Evolutionary conservation across 129 eudicot genomes (phyloP), one percentile per base, ranked within the genome.

Genomic region (Lactuca sativa): DNA sequence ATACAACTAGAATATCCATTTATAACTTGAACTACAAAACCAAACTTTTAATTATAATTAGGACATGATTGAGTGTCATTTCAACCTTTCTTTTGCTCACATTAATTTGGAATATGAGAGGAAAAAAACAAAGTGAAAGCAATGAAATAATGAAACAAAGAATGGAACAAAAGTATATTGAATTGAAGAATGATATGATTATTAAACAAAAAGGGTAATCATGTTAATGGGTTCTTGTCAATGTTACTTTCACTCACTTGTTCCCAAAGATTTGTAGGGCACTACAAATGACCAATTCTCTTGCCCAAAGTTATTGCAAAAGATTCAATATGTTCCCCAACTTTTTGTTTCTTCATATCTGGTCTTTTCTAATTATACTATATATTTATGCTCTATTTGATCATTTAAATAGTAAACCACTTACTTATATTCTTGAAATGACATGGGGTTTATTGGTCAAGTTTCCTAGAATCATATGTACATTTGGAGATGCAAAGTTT

Each of bases 291-390:
- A 69, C 81, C 81, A 77, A 69, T 77, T 77, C 71, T 69, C 71
- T 61, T 76, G 70, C 25, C 59, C 75, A 77, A 77, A 77, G 81
- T 77, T 71, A 54, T 70, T 62, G 76, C 60, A 77, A 77, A 77
- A 77, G 76, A 77, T 77, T 77, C 81, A 77, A 77, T 77, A 77
- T 77, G 81, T 77, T 77, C 76, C 81, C 81, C 71, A 70, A 62
- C 81, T 77, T 70, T 74, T 15, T 69, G 56, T 16, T 62, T 62
- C 76, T 77, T 38, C 67, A 62, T 62, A 62, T 37, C 48, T 9
- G 16, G 49, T 62, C 51, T 62, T 62, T 62, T 62, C 21, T 41
- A 77, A 51, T 69, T 62, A 62, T 77, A 77, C 65, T 13, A 43
- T 69, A 60, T 61, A 41, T 76, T 51, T 69, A n/a, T 63, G 69